Conservation (phyloP, 2,329 filamentous ascomycete species). For the Purpureocillium takamizusanense region DNA sequence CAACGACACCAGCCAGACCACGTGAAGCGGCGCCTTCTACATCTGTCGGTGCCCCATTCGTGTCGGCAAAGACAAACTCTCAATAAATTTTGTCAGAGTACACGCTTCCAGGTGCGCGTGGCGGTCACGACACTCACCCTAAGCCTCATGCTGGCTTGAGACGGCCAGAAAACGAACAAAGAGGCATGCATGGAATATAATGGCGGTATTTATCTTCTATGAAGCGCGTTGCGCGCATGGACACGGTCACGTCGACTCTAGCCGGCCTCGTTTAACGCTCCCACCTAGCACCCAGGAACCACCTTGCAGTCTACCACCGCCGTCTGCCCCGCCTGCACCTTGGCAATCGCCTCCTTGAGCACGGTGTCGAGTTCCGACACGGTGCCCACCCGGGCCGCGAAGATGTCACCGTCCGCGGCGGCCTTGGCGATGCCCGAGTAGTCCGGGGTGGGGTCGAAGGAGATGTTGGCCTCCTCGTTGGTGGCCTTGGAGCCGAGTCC, state of each 20-base stretch:
- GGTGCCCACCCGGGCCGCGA: conserved; percentile 37
- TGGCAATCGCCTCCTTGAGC: conserved; percentile 39
- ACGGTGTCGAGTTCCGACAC: conserved; percentile 35
- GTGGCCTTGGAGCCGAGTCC: conserved; percentile 43
- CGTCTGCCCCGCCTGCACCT: conserved; percentile 39
- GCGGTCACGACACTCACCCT: too few species aligned
- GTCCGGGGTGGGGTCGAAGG: conserved; percentile 48
- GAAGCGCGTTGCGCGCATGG: too few species aligned
- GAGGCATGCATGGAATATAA: too few species aligned
- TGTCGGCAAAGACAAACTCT: too few species aligned
- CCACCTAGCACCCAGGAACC: conserved; percentile 28
- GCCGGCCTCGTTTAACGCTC: not conserved
- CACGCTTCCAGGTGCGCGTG: too few species aligned
- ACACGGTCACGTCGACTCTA: not conserved
- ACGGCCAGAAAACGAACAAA: too few species aligned
- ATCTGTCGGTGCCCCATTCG: too few species aligned
- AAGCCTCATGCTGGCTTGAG: too few species aligned
- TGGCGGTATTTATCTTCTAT: too few species aligned
- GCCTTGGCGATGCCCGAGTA: conserved; percentile 53
- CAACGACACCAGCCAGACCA: not conserved
- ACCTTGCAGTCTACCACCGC: conserved; percentile 47
- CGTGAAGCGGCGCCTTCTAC: too few species aligned
- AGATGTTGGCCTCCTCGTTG: conserved; percentile 56
- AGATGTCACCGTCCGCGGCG: conserved; percentile 44
- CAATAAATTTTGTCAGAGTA: too few species aligned